Percentiles rank a stretch among this genome's conserved stretches.
Conservation (phyloP, 2,329 filamentous ascomycete species). For the Sporothrix dimorphospora region DNA sequence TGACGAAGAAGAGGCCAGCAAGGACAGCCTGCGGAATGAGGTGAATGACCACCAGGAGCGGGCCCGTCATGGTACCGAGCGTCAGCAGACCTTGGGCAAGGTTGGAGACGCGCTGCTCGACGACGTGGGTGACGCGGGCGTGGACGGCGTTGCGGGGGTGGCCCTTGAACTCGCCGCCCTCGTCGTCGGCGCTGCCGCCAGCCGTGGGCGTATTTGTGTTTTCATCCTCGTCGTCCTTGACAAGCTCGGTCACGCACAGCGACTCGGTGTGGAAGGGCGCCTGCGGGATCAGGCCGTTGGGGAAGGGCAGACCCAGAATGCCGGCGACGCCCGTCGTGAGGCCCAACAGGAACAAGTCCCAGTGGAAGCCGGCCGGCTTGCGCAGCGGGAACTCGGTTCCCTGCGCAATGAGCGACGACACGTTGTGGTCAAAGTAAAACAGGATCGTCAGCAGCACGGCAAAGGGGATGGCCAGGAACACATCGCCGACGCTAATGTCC, state of each 20-base stretch:
- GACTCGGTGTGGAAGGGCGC: constrained; percentile 81
- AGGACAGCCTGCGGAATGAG: constrained; percentile 79
- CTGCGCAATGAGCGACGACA: constrained; percentile 80
- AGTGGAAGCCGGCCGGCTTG: constrained; percentile 83
- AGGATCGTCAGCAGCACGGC: constrained; percentile 79
- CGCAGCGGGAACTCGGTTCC: constrained; percentile 80
- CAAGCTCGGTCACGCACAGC: constrained; percentile 69
- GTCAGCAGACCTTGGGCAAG: constrained; percentile 77
- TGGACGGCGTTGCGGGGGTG: constrained; percentile 44
- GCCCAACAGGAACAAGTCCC: constrained; percentile 81
- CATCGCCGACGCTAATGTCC: constrained; percentile 70
- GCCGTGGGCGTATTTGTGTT: neutral
- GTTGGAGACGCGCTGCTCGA: constrained; percentile 80
- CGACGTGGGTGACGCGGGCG: constrained; percentile 63
- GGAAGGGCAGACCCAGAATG: constrained; percentile 76
- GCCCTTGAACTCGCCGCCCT: constrained; percentile 55
- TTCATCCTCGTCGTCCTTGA: constrained; percentile 49
- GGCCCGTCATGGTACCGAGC: constrained; percentile 76
- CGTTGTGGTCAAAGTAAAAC: constrained; percentile 91
- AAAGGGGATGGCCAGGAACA: constrained; percentile 87
- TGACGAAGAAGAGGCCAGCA: constrained; percentile 81
- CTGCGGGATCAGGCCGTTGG: constrained; percentile 82
- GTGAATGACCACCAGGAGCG: constrained; percentile 72
- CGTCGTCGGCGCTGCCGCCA: constrained; percentile 10
- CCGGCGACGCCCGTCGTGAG: constrained; percentile 76